Evolutionary conservation across 768 basidiomycete genomes (phyloP), one percentile per base, ranked within the genome.

Genomic region (Lactarius psammicola): DNA sequence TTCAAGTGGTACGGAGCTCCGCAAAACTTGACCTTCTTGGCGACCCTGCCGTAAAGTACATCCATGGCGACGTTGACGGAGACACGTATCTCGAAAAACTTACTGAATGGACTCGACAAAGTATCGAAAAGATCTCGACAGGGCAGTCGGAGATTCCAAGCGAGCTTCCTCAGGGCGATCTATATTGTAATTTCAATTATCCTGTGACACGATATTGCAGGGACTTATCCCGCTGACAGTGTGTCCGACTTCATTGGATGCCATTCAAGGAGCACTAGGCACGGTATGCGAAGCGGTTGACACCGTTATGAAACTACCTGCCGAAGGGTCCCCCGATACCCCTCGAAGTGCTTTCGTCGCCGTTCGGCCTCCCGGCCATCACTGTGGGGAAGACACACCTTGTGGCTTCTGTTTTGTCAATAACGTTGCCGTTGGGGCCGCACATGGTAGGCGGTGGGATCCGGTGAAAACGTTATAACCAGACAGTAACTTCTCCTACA

Each of bases 331-430:
- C n/a, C 36, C 59, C 5, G 31, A 61, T 13, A 33, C 70, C 2
- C 57, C 59, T 8, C 63, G 56, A 0, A 71, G 77, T 9, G 92
- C 90, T 0, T 98, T 98, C 74, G 93, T 92, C 11, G 88, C 87
- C 0, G 82, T 97, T 23, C 78, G 95, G 58, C 95, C 95, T 0
- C 95, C 95, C 0, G 95, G 96, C 1, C 95, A 97, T 79, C 95
- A 98, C 71, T 96, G 95, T 72, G 92, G 92, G 2, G 94, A 95
- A 75, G 86, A 94, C 65, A 85, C 85, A 0, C 96, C 96, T 0
- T 88, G 86, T 11, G 96, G 96, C 0, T 98, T 98, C 74, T 98
- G 96, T 75, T 97, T 95, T 70, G 83, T 97, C 34, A 98, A 98
- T 69, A 99, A 98, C 72, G 90, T 97, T 0, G 88, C 89, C 0